Conservation (phyloP, 2,329 filamentous ascomycete genomes). For the Verticillium zaregamsianum region DNA sequence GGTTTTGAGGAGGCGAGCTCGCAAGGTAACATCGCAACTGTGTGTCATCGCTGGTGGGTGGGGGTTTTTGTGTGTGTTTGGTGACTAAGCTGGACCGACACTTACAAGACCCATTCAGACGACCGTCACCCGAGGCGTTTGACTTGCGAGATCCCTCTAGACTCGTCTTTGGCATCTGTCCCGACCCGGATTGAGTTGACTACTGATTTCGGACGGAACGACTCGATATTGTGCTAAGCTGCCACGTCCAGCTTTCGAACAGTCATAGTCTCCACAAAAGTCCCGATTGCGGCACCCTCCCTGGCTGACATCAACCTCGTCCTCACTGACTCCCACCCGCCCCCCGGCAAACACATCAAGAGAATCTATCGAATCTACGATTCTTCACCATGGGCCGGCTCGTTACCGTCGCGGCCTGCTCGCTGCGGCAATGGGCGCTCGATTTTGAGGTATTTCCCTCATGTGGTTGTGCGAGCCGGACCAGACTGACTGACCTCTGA, state of each 20-base stretch:
- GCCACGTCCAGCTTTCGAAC: too few species aligned
- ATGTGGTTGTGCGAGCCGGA: neutral
- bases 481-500: conserved; percentile 6
- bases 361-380: neutral
- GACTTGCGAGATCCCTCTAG: neutral
- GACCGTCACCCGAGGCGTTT: neutral
- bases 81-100: neutral
- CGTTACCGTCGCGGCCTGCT: conserved; percentile 30
- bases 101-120: neutral
- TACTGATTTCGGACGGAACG: too few species aligned
- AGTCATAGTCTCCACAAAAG: too few species aligned
- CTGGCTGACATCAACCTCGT: neutral
- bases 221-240: too few species aligned
- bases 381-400: conserved; percentile 12
- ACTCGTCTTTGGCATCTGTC: too few species aligned
- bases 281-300: neutral
- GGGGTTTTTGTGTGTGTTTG: neutral
- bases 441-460: conserved; percentile 34
- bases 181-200: too few species aligned
- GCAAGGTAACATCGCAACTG: too few species aligned
- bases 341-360: neutral
- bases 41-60: too few species aligned
- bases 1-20: too few species aligned
- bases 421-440: conserved; percentile 38
- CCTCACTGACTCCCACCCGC: neutral